phyloP scores from a whole-genome alignment of 306 rosid species.

The Comarum palustre region DNA sequence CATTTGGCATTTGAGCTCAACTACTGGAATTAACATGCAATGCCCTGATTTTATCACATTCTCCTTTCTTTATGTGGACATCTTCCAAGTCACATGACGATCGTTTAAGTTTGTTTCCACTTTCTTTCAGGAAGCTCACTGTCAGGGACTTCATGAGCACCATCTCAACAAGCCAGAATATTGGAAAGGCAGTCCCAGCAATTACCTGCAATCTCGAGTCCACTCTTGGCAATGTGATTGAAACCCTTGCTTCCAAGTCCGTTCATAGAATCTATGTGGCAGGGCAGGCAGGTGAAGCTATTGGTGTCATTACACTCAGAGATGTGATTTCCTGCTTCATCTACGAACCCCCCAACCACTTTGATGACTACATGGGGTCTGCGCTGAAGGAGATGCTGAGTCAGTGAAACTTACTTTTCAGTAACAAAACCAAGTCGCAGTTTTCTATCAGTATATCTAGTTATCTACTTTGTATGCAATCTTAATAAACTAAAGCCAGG shows the following conservation, averaged over 20 bases:
- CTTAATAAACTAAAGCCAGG: conserved; percentile 58
- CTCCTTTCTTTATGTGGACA: neutral
- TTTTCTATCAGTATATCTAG: conserved; percentile 20
- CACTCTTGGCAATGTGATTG: conserved; percentile 56
- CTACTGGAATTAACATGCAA: neutral
- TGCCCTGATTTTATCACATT: neutral
- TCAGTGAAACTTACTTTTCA: conserved; percentile 29
- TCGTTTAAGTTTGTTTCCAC: conserved; percentile 3
- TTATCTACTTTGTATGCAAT: conserved; percentile 35
- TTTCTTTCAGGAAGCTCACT: conserved; percentile 60
- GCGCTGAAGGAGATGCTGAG: conserved; percentile 63
- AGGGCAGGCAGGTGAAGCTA: conserved; percentile 44
- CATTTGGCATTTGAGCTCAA: neutral
- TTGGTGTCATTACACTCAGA: conserved; percentile 80
- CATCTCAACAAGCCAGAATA: conserved; percentile 31
- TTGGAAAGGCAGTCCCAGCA: conserved; percentile 45
- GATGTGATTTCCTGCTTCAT: conserved; percentile 90
- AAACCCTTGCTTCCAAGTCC: conserved; percentile 62
- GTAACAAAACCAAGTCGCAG: conserved; percentile 23
- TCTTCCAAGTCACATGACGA: neutral
- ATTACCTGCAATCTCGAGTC: conserved; percentile 69
- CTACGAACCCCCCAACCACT: conserved; percentile 66
- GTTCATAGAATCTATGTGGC: conserved; percentile 75
- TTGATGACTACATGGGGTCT: conserved; percentile 56
- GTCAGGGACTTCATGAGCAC: conserved; percentile 63